Conservation (phyloP, 257 asterid species). For the Solanum arcanum region DNA sequence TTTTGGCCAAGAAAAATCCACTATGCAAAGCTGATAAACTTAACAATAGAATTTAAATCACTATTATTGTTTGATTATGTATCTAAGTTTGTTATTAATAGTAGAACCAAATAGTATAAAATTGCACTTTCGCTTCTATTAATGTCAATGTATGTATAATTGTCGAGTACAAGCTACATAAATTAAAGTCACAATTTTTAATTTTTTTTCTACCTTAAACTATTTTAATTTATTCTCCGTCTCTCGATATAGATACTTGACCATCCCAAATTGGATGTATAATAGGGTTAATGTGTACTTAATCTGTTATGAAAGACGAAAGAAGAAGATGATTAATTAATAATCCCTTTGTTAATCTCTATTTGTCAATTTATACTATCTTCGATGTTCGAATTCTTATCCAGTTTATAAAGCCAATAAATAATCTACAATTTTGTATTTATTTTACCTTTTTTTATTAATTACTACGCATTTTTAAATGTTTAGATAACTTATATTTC, state of each 20-base stretch:
- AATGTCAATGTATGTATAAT: background rate
- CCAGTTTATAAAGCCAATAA: too few relatives aligned
- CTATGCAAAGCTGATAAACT: background rate
- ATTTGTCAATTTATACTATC: too few relatives aligned
- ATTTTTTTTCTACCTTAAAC: too few relatives aligned
- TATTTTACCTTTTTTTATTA: too few relatives aligned
- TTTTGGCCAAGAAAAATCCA: constrained; percentile 18
- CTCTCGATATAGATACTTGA: background rate
- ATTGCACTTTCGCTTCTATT: background rate
- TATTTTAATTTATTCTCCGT: background rate
- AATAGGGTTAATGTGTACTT: background rate
- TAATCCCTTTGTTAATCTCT: too few relatives aligned
- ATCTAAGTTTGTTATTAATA: background rate
- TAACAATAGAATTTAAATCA: background rate
- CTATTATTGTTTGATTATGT: background rate
- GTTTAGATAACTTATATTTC: too few relatives aligned
- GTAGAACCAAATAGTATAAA: background rate
- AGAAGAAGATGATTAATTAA: background rate
- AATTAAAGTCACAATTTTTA: too few relatives aligned
- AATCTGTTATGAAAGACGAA: background rate
- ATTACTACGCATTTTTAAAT: too few relatives aligned
- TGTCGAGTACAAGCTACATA: background rate
- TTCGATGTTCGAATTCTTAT: too few relatives aligned
- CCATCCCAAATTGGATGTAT: background rate
- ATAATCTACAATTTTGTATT: too few relatives aligned